Base-by-base conservation (phyloP, 208 protist genomes). In the Trypanosoma boissoni region DNA sequence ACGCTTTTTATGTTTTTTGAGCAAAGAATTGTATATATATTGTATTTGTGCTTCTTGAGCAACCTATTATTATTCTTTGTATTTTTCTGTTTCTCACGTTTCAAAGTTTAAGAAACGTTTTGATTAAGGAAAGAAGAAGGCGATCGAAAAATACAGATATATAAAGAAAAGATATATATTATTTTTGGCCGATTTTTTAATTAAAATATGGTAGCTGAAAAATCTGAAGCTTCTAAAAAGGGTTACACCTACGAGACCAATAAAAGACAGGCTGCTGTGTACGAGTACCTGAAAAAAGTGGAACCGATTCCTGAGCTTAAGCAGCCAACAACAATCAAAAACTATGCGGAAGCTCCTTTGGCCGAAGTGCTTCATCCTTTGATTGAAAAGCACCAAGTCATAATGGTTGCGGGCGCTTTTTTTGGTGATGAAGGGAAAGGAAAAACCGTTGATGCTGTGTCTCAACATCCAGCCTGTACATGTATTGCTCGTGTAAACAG, bases 401-500 rank as follows among this genome's bases (percentile, higher is more conserved):
- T 96, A 58, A 92, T 96, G 69, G 88, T 96, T 14, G 86, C 84
- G 1, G 91, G 91, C 26, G 85, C 88, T 31, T 96, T 93, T 68
- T 96, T 96, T 63, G 91, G 91, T 7, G 91, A 96, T 56, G 91
- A 96, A 58, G 91, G 91, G 50, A 96, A 96, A 49, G 91, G 91
- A 59, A 96, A 96, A 73, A 95, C 91, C 9, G 91, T 96, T 9
- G 84, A 96, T 51, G 91, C 86, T 12, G 87, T 96, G 12, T 75
- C 88, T 1, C 75, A 56, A 23, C 86, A 96, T 72, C 85, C 83
- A 0, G 62, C 46, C 21, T 92, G 89, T 65, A 91, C 76, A 27
- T 88, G 74, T 62, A 86, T 96, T 54, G 86, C 82, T n/a, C 85
- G 91, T 52, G 84, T 92, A 6, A 96, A 96, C 78, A 91, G 80